phyloP scores from a whole-genome alignment of 768 basidiomycete species.

The Infundibulicybe gibba region DNA sequence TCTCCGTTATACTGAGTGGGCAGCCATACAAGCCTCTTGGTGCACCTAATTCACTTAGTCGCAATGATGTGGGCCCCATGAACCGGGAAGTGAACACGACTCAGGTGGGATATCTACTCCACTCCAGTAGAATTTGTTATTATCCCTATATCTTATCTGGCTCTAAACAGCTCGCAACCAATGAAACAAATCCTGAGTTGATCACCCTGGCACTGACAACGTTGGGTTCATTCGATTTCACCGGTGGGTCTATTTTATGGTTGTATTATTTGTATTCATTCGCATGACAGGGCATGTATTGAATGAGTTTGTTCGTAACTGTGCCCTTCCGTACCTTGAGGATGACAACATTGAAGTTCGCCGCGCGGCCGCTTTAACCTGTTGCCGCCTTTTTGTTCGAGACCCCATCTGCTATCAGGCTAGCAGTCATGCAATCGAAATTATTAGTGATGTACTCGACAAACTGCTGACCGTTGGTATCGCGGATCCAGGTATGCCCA shows the following conservation, averaged over 20 bases:
- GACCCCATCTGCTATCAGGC: conserved; percentile 97
- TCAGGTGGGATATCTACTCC: conserved; percentile 39
- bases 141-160: no score
- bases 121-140: background rate
- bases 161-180: conserved; percentile 21
- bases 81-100: conserved; percentile 49
- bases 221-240: conserved; percentile 92
- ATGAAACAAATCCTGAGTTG: conserved; percentile 62
- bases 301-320: conserved; percentile 92
- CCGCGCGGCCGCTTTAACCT: conserved; percentile 86
- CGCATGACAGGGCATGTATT: conserved; percentile 71
- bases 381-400: conserved; percentile 86
- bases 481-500: conserved; percentile 80
- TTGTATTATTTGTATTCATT: conserved; percentile 6
- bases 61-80: conserved; percentile 45
- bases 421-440: conserved; percentile 92
- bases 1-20: conserved; percentile 79
- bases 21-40: conserved; percentile 87
- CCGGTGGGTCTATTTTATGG: conserved; percentile 44
- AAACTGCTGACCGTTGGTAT: conserved; percentile 94
- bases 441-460: conserved; percentile 97
- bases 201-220: conserved; percentile 83
- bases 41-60: conserved; percentile 62
- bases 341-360: conserved; percentile 88
- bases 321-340: conserved; percentile 91